These are phyloP conservation scores for Articulospora tetracladia DNA, from an alignment of 495 filamentous ascomycete genomes.

Conservation along the genomic window DNA sequence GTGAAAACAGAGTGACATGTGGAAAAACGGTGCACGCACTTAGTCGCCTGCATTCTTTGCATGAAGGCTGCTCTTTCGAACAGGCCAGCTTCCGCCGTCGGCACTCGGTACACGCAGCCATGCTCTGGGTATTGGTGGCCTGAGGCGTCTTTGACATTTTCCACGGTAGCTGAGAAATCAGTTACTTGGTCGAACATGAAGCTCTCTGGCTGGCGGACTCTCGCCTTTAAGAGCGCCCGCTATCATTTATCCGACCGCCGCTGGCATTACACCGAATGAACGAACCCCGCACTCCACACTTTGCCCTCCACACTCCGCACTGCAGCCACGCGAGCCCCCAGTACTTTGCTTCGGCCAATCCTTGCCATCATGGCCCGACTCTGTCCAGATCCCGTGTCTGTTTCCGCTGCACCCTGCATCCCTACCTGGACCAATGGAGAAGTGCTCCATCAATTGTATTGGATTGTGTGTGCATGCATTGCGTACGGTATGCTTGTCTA, in stretches of 20 bases:
- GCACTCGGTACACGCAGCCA: not conserved
- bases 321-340: not conserved
- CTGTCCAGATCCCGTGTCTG: too few relatives aligned
- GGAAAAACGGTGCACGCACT: not conserved
- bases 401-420: too few relatives aligned
- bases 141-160: not conserved
- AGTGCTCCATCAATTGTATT: too few relatives aligned
- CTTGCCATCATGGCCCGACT: too few relatives aligned
- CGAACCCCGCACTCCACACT: not conserved
- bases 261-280: not conserved
- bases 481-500: too few relatives aligned
- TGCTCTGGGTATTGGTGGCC: not conserved
- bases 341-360: too few relatives aligned
- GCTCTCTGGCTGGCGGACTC: not conserved
- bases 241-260: not conserved
- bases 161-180: not conserved
- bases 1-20: not conserved
- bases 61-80: conserved; percentile 1
- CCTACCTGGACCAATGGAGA: too few relatives aligned
- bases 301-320: not conserved
- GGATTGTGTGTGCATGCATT: too few relatives aligned
- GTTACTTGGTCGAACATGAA: not conserved
- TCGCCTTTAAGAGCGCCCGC: not conserved
- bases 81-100: not conserved
- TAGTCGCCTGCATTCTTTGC: not conserved